Conservation (phyloP, 306 rosid species). For the Malus fusca region DNA sequence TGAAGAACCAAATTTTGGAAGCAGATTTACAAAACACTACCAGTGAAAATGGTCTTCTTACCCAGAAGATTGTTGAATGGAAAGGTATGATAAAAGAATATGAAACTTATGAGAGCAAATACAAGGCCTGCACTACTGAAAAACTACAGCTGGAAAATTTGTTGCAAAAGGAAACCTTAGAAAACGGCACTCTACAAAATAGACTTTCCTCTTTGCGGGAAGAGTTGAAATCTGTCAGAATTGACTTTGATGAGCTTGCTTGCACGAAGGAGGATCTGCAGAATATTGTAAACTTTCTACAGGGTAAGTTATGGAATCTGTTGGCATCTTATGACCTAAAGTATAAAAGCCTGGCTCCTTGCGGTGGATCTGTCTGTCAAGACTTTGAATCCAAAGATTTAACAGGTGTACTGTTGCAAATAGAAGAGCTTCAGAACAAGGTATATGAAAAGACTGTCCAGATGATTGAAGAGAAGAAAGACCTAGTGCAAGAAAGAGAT, state of each 20-base stretch:
- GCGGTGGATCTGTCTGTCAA: conserved; percentile 27
- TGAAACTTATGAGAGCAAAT: conserved; percentile 51
- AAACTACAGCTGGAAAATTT: conserved; percentile 54
- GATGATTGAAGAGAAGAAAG: conserved; percentile 60
- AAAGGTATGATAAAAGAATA: conserved; percentile 49
- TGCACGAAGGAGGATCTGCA: conserved; percentile 56
- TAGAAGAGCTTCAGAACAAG: conserved; percentile 59
- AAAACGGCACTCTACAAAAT: conserved; percentile 38
- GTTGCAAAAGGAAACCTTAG: conserved; percentile 41
- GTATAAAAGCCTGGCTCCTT: conserved; percentile 27
- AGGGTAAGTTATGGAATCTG: conserved; percentile 46
- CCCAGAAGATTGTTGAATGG: conserved; percentile 48
- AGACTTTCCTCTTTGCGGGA: conserved; percentile 50
- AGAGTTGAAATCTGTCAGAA: conserved; percentile 50
- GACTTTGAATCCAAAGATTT: conserved; percentile 43
- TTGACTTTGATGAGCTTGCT: conserved; percentile 46
- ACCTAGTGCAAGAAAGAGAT: conserved; percentile 44
- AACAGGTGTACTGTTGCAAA: conserved; percentile 38
- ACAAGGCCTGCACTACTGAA: conserved; percentile 46
- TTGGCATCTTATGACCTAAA: conserved; percentile 42
- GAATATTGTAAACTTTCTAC: conserved; percentile 31
- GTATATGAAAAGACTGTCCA: conserved; percentile 45
- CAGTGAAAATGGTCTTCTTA: conserved; percentile 45
- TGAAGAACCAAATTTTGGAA: conserved; percentile 56
- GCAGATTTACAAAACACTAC: conserved; percentile 36